Evolutionary conservation across 805 yeast species (phyloP).

Genomic region (Cyberlindnera misumaiensis): DNA sequence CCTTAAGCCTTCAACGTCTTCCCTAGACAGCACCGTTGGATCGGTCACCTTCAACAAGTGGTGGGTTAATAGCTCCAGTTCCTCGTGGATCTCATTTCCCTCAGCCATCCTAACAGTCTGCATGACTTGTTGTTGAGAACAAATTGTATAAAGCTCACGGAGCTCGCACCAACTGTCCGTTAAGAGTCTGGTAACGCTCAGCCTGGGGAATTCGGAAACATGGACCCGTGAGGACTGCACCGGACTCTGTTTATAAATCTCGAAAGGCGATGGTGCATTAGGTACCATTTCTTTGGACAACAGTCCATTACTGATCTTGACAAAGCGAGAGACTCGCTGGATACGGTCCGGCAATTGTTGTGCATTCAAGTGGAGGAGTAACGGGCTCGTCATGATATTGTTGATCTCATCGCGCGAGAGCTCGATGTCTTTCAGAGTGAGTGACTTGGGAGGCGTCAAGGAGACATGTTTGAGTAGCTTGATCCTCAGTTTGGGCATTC

Average conservation of each 20-base stretch:
- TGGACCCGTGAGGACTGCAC: not conserved
- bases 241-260: conserved; percentile 6
- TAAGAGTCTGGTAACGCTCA: conserved; percentile 55
- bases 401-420: conserved; percentile 6
- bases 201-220: conserved; percentile 25
- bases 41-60: conserved; percentile 14
- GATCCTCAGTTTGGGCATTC: not conserved
- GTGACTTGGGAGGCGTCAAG: not conserved
- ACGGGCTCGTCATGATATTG: not conserved
- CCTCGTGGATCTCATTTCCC: conserved; percentile 43
- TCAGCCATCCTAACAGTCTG: conserved; percentile 34
- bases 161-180: conserved; percentile 68
- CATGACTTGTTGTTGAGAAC: conserved; percentile 32
- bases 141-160: conserved; percentile 44
- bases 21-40: not conserved
- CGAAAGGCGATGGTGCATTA: conserved; percentile 14
- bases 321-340: too few relatives aligned
- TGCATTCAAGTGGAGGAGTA: not conserved
- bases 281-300: too few relatives aligned
- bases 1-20: conserved; percentile 23
- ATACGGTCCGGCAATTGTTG: too few relatives aligned
- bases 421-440: conserved; percentile 1
- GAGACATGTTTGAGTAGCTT: not conserved
- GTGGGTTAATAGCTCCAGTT: conserved; percentile 43
- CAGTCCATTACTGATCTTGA: too few relatives aligned